Conservation (phyloP, 495 filamentous ascomycete species). For the Xylaria curta region DNA sequence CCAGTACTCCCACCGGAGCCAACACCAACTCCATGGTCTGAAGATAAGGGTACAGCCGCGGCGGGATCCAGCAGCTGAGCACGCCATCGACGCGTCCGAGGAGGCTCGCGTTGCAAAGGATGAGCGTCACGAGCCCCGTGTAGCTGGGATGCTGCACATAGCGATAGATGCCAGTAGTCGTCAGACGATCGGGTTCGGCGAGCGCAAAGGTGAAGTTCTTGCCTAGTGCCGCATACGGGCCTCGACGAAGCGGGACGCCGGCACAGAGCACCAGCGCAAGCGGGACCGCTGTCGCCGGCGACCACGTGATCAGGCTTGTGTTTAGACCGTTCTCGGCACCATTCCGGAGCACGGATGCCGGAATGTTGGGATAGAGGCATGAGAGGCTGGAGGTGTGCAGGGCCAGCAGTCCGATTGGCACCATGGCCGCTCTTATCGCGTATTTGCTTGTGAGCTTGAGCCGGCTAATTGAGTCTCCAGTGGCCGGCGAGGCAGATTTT, state of each 20-base stretch:
- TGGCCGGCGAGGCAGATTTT: background rate
- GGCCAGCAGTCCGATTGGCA: background rate
- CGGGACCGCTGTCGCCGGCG: constrained; percentile 29
- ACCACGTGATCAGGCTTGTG: constrained; percentile 43
- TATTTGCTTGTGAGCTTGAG: background rate
- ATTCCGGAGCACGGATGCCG: constrained; percentile 31
- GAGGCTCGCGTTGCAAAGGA: background rate
- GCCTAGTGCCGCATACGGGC: constrained; percentile 48
- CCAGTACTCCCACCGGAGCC: constrained; percentile 10
- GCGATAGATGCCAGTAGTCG: constrained; percentile 51
- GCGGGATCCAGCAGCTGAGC: constrained; percentile 45
- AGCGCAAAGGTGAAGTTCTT: constrained; percentile 57
- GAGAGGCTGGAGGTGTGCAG: background rate
- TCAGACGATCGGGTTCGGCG: constrained; percentile 48
- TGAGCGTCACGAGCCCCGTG: constrained; percentile 37
- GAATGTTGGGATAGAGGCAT: constrained; percentile 40
- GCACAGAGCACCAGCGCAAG: constrained; percentile 40
- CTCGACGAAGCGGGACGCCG: constrained; percentile 44
- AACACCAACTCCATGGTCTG: constrained; percentile 23
- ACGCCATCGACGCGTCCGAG: constrained; percentile 18
- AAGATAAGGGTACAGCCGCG: constrained; percentile 35
- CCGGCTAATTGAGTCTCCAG: background rate
- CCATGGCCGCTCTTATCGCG: background rate
- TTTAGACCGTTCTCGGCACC: constrained; percentile 39
- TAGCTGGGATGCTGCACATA: constrained; percentile 60